phyloP scores from a whole-genome alignment of 495 filamentous ascomycete genomes.

The Annulohypoxylon moriforme region DNA sequence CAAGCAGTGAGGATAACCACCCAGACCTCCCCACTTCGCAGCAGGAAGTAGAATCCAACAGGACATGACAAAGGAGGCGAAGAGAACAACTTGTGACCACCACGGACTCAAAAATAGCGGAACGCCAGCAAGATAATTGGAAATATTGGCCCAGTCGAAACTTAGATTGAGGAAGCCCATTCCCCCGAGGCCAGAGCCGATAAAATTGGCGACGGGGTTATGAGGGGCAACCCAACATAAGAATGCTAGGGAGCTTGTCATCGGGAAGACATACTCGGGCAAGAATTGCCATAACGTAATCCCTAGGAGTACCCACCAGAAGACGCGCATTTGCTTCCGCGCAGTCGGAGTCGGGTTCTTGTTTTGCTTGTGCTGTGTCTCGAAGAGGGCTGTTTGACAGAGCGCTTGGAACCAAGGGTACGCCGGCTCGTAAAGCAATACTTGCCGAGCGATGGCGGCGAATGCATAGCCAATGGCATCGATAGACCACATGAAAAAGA shows the following conservation, averaged over 20 bases:
- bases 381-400: slow-evolving; percentile 67
- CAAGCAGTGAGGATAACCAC: slow-evolving; percentile 61
- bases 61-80: slow-evolving; percentile 63
- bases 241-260: slow-evolving; percentile 67
- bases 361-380: slow-evolving; percentile 63
- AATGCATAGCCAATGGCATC: slow-evolving; percentile 67
- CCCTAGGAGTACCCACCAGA: slow-evolving; percentile 62
- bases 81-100: slow-evolving; percentile 67
- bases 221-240: slow-evolving; percentile 71
- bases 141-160: slow-evolving; percentile 68
- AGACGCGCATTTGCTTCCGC: slow-evolving; percentile 64
- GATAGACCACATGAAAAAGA: slow-evolving; percentile 70
- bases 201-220: slow-evolving; percentile 67
- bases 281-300: slow-evolving; percentile 69
- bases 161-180: slow-evolving; percentile 69
- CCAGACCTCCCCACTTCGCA: slow-evolving; percentile 65
- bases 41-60: slow-evolving; percentile 67
- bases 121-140: slow-evolving; percentile 58
- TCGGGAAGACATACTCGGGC: slow-evolving; percentile 67
- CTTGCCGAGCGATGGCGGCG: slow-evolving; percentile 63
- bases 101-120: slow-evolving; percentile 66
- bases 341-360: slow-evolving; percentile 61
- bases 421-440: slow-evolving; percentile 65
- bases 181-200: slow-evolving; percentile 66
- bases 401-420: slow-evolving; percentile 64